Evolutionary conservation across 176 grass and related monocot species (phyloP).

Genomic region (Eremochloa ophiuroides): DNA sequence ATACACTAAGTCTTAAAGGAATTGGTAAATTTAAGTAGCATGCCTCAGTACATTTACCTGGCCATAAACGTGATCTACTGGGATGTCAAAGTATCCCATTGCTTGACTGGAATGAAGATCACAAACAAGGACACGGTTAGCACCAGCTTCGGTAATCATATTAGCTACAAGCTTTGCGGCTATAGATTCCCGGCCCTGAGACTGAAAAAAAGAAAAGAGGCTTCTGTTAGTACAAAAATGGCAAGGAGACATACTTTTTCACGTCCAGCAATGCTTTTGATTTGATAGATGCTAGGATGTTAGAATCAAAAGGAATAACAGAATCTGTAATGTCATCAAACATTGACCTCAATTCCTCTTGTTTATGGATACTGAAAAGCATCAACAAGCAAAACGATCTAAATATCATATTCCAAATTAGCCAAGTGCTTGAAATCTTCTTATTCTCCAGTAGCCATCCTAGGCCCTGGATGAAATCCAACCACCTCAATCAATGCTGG

Average conservation of each 20-base stretch:
- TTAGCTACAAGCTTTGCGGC: constrained; percentile 98
- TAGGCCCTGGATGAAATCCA: background rate
- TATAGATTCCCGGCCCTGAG: constrained; percentile 98
- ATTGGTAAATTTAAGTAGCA: constrained; percentile 14
- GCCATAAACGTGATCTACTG: constrained; percentile 97
- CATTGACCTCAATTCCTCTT: background rate
- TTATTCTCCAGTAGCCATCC: background rate
- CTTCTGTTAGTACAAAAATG: background rate
- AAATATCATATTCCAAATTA: background rate
- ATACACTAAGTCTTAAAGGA: constrained; percentile 11
- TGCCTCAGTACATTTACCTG: constrained; percentile 52
- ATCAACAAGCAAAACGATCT: background rate
- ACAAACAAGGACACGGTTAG: constrained; percentile 92
- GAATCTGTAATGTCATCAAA: background rate
- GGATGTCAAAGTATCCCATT: constrained; percentile 98
- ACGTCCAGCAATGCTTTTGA: background rate
- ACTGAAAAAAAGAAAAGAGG: constrained; percentile 42
- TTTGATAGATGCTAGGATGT: background rate
- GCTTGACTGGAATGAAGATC: constrained; percentile 99
- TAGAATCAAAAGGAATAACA: background rate
- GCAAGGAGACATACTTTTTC: background rate
- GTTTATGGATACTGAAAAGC: background rate
- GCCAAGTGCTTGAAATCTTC: background rate
- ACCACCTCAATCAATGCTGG: background rate
- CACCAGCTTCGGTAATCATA: constrained; percentile 99